Evolutionary conservation across 176 grass and related monocot species (phyloP).

Genomic region (Cocos nucifera): DNA sequence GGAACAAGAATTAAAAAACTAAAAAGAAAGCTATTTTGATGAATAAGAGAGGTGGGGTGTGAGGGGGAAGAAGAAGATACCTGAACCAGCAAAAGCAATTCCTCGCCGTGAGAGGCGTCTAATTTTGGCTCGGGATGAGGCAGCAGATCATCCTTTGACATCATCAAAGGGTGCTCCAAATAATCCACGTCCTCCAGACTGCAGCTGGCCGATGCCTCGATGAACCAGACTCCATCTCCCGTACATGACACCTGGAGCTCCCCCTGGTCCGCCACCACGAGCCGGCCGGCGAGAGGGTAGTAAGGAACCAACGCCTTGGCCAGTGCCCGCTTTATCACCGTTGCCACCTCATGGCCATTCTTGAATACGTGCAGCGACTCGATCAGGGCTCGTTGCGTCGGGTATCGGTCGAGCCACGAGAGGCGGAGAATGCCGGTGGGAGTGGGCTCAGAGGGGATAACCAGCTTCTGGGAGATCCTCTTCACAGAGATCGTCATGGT

Average conservation of each 20-base stretch:
- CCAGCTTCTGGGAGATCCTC: constrained; percentile 50
- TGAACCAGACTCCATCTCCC: constrained; percentile 52
- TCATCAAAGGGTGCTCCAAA: constrained; percentile 48
- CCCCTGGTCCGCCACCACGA: constrained; percentile 16
- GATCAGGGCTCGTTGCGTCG: constrained; percentile 76
- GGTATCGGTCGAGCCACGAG: constrained; percentile 91
- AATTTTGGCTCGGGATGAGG: constrained; percentile 23
- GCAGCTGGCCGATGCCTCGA: constrained; percentile 39
- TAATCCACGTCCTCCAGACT: constrained; percentile 54
- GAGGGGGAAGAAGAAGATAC: too few species aligned
- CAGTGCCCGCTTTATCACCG: constrained; percentile 36
- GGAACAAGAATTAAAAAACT: too few species aligned
- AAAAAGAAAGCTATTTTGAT: too few species aligned
- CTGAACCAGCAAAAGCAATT: too few species aligned
- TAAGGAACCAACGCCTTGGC: constrained; percentile 42
- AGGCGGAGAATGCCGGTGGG: constrained; percentile 45
- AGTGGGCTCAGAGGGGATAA: constrained; percentile 40
- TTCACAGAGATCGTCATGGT: constrained; percentile 20
- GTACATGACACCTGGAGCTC: constrained; percentile 47
- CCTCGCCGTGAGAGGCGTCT: constrained; percentile 4
- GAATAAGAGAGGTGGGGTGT: too few species aligned
- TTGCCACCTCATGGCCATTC: constrained; percentile 2
- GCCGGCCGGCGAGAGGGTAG: constrained; percentile 55
- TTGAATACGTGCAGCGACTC: constrained; percentile 95
- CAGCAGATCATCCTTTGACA: constrained; percentile 47